A percentile compares a stretch with the other conserved stretches of the same genome.
phyloP scores from a whole-genome alignment of 2,329 filamentous ascomycete genomes.

The Hymenotorrendiella dingleyae region DNA sequence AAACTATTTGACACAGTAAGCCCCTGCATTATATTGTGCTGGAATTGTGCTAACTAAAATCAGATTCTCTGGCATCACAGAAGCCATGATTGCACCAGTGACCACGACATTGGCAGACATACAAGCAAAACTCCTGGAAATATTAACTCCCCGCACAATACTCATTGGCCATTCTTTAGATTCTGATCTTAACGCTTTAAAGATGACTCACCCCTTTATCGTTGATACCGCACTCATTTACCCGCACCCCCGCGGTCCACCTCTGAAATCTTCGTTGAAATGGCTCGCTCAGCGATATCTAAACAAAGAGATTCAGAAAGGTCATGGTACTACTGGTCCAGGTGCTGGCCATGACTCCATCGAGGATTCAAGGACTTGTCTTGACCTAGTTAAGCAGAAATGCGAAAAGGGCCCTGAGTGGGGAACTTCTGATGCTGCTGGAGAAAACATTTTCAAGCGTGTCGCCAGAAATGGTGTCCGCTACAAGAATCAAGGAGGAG shows the following conservation, averaged over 20 bases:
- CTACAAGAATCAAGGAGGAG: constrained; percentile 56
- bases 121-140: constrained; percentile 65
- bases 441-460: constrained; percentile 85
- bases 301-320: constrained; percentile 80
- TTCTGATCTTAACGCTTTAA: constrained; percentile 77
- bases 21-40: constrained; percentile 1
- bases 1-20: constrained; percentile 76
- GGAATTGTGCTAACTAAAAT: constrained; percentile 17
- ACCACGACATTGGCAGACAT: constrained; percentile 81
- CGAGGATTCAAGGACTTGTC: constrained; percentile 84
- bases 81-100: constrained; percentile 73
- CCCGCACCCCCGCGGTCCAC: constrained; percentile 83
- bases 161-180: constrained; percentile 78
- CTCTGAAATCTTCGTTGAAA: constrained; percentile 85
- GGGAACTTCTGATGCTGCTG: constrained; percentile 72
- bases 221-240: constrained; percentile 88
- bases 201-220: constrained; percentile 85
- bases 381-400: constrained; percentile 92
- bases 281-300: constrained; percentile 85
- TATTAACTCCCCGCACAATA: constrained; percentile 68
- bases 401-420: constrained; percentile 87
- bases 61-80: constrained; percentile 82
- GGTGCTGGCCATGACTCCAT: constrained; percentile 69
- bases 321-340: too few species aligned
- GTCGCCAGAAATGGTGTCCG: constrained; percentile 58